Base-by-base conservation (phyloP, 2,329 filamentous ascomycete species). In the Colletotrichum shisoi region DNA sequence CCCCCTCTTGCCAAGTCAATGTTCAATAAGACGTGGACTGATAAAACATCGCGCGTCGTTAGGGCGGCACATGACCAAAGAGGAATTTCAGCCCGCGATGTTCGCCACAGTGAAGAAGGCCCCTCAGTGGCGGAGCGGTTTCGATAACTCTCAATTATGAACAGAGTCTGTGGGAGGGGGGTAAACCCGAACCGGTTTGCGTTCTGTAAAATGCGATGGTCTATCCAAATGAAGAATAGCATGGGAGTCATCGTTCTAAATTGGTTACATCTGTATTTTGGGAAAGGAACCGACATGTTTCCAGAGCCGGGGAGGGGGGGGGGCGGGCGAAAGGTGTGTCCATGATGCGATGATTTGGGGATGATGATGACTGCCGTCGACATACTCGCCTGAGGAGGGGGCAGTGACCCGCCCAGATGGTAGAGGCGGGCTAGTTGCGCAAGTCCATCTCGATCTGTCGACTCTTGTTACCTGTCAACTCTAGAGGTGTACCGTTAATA, bases 291-390 rank as follows among this genome's bases (percentile, higher is more conserved):
- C 37, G 17, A 24, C 60, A 56, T 68, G 62, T 64, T 65, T 60
- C 65, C 60, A 39, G 45, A 40, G 60, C 17, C 34, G 62, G 48
- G 65, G 37, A 54, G 12, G 19, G 45, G 62, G 42, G 61, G 42
- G 49, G 21, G 21, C 17, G 49, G 21, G 21, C 17, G 19, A 42
- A 49, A 59, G 54, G 57, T 56, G 27, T 46, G 61, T 51, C 61
- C 49, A 65, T 68, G 65, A 60, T 68, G 61, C 65, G 54, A 68
- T 65, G 65, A 65, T 68, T 68, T 64, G 61, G 54, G 44, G 54
- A 44, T 48, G 31, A 34, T 37, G 64, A 58, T 53, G 37, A 3
- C 53, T 64, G 24, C 27, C 17, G 60, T 64, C 54, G 63, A 51
- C 51, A 57, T 31, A 62, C 57, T 13, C 31, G 51, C 40, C 57